Evolutionary conservation across 2,329 filamentous ascomycete genomes (phyloP), one percentile per base, ranked within the genome.

Genomic region (Xylariaceae sp.): DNA sequence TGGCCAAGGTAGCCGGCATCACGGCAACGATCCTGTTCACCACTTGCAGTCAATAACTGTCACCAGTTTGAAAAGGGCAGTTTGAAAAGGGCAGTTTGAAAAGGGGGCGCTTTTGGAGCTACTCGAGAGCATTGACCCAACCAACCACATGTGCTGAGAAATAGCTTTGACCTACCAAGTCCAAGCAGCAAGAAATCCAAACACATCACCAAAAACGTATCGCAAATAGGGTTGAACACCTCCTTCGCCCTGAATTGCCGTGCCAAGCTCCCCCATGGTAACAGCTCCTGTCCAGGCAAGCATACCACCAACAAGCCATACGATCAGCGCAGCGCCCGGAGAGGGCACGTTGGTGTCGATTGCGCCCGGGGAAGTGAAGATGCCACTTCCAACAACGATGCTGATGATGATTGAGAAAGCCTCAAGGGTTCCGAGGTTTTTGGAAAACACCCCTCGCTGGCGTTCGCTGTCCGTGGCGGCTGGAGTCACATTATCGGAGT

Each of bases 271-370:
- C 0, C 80, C 80, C 64, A 85, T 76, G 0, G 81, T 83, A 44
- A 71, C 75, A 5, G 81, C 82, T 3, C 82, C 82, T 0, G 81
- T 82, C 82, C 82, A 85, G 0, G 81, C 82, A 18, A 86, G 68
- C 0, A 83, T 61, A 1, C 83, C 82, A 15, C 80, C 81, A 11
- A 84, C 67, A 1, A 82, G 69, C 82, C 82, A 86, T 7, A 85
- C 74, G 2, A 80, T 58, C 33, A 86, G 58, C 2, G 81, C 79
- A 1, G 71, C 69, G 9, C 78, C 81, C 0, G 82, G 81, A 0
- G 82, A 85, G 0, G 81, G 80, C 2, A 84, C 80, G 55, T 85
- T 83, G 14, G 76, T 76, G 58, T 85, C 81, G 51, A 86, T 81
- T 11, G 80, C 75, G 0, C 81, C 80, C 0, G 82, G 82, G 1